phyloP scores from a whole-genome alignment of 2,329 filamentous ascomycete species.

The Aspergillus udagawae region DNA sequence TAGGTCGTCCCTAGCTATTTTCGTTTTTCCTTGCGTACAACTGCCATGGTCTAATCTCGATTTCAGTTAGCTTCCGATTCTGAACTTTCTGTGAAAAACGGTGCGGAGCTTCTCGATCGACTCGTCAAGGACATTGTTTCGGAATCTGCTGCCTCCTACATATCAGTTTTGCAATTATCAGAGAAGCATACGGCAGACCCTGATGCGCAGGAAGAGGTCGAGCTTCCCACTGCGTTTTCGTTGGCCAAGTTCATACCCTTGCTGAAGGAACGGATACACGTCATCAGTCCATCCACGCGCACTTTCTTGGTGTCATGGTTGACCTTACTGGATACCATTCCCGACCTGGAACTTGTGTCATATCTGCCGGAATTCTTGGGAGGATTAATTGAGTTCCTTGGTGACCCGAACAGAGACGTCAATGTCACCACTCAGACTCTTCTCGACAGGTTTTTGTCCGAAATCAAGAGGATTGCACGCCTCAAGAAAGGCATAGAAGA shows the following conservation, averaged over 20 bases:
- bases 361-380: slow-evolving; percentile 89
- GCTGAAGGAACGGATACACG: slow-evolving; percentile 88
- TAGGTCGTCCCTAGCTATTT: slow-evolving; percentile 37
- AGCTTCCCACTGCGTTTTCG: slow-evolving; percentile 85
- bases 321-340: slow-evolving; percentile 89
- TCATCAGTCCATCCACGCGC: slow-evolving; percentile 89
- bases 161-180: slow-evolving; percentile 74
- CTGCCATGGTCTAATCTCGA: slow-evolving; percentile 12
- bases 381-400: slow-evolving; percentile 85
- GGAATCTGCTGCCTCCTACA: slow-evolving; percentile 90
- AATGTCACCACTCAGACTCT: slow-evolving; percentile 86
- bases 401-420: slow-evolving; percentile 89
- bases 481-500: slow-evolving; percentile 91
- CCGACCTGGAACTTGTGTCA: slow-evolving; percentile 88
- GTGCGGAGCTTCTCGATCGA: slow-evolving; percentile 88
- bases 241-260: slow-evolving; percentile 86
- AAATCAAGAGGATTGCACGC: slow-evolving; percentile 90
- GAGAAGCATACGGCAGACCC: slow-evolving; percentile 46
- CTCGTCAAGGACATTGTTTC: slow-evolving; percentile 95
- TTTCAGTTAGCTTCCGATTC: slow-evolving; percentile 85
- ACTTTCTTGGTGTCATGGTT: slow-evolving; percentile 97
- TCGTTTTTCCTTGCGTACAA: not conserved
- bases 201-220: slow-evolving; percentile 34
- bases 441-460: slow-evolving; percentile 81
- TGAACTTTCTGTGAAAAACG: slow-evolving; percentile 96